Evolutionary conservation across 257 asterid species (phyloP), one percentile per base, ranked within the genome.

Genomic region (Echium plantagineum): DNA sequence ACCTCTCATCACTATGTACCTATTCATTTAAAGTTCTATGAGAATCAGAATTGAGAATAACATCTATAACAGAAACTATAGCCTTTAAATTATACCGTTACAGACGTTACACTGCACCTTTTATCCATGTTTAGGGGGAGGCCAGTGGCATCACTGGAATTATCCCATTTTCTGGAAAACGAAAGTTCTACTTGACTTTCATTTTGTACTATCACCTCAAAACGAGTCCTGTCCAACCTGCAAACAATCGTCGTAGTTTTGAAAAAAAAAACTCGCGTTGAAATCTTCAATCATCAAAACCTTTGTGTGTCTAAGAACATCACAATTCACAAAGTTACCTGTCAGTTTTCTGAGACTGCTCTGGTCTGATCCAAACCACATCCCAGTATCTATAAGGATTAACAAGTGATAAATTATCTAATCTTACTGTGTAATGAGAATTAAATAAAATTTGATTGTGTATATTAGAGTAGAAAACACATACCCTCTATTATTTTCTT

Each of bases 1-100:
- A 0, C 28, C 82, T 5, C 77, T 75, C 59, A 75, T 18, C 81
- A 81, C 64, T 21, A 56, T 31, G 12, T n/a, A 56, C 22, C 60
- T 56, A 15, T 1, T 26, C 12, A 48, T 42, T 10, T 12, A 13
- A 42, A 42, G n/a, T 55, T 10, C 1, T 7, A 12, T 7, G 2
- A 55, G 4, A 10, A 9, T 4, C 13, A 20, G 4, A 17, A 20
- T 21, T 20, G 30, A 52, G 56, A 16, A 55, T 26, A 20, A 20
- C 13, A 16, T 55, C 28, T 2, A 20, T 0, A 16, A 8, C 9
- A 13, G 28, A 55, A 15, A 55, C 35, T 8, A 21, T 12, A 21
- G 9, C 59, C 20, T 15, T 49, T 16, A 21, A 55, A 20, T 24
- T 21, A 20, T 16, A 24, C 26, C 0, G 5, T 28, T 52, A 2